A percentile compares a stretch with the other conserved stretches of the same genome.
Conservation (phyloP, 2,329 filamentous ascomycete species). For the Calonectria pteridis region DNA sequence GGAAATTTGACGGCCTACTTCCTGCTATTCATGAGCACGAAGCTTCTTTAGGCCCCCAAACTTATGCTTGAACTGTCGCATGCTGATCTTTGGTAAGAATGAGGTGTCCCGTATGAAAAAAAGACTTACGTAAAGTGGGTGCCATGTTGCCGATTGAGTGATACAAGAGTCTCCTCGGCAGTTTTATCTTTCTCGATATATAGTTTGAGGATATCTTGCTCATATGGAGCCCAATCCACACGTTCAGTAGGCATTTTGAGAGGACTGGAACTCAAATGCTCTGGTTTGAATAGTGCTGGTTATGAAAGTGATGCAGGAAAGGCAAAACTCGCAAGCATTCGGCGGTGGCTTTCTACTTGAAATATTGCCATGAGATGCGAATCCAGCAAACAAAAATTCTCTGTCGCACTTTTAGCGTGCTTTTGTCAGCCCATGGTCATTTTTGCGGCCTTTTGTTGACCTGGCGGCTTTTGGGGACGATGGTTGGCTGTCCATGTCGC, state of each 20-base stretch:
- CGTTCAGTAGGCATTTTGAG: background rate
- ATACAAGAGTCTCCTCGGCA: background rate
- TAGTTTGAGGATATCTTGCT: background rate
- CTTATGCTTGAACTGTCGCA: background rate
- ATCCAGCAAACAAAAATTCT: too few species aligned
- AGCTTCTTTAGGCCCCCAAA: slow-evolving; percentile 8
- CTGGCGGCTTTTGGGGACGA: background rate
- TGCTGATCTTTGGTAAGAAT: background rate
- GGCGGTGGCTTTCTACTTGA: background rate
- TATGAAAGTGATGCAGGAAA: background rate
- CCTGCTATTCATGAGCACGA: background rate
- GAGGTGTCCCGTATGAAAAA: too few species aligned
- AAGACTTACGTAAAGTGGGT: background rate
- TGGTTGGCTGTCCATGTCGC: background rate
- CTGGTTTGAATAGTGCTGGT: background rate
- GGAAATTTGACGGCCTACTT: background rate
- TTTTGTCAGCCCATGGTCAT: background rate
- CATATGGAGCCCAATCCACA: background rate
- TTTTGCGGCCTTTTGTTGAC: background rate
- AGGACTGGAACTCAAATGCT: background rate
- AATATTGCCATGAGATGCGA: background rate
- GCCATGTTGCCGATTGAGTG: background rate
- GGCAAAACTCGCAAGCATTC: background rate
- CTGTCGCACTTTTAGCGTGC: background rate
- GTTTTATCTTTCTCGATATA: background rate